Evolutionary conservation across 768 basidiomycete species (phyloP).

Genomic region (Bullera alba): DNA sequence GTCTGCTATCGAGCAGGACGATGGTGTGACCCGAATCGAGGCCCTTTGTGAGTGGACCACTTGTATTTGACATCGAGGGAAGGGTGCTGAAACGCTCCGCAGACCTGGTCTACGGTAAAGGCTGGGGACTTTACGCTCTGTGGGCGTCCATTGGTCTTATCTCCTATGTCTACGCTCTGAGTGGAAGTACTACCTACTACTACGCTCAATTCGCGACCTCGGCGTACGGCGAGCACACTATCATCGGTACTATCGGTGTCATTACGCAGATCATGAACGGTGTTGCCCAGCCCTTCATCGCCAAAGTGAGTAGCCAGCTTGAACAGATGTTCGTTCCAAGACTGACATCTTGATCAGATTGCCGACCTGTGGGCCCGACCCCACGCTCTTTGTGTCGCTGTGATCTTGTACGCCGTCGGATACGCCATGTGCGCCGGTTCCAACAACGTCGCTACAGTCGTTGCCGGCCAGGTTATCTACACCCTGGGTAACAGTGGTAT

Average conservation of each 20-base stretch:
- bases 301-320: conserved; percentile 19
- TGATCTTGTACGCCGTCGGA: conserved; percentile 39
- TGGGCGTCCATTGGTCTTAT: conserved; percentile 31
- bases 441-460: conserved; percentile 26
- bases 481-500: conserved; percentile 40
- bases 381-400: conserved; percentile 9
- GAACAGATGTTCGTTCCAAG: too few relatives aligned
- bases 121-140: conserved; percentile 23
- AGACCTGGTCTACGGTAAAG: conserved; percentile 33
- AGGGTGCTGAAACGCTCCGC: too few relatives aligned
- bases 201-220: neutral
- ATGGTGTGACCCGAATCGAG: conserved; percentile 35
- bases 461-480: conserved; percentile 26
- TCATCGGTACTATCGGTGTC: conserved; percentile 29
- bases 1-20: conserved; percentile 12
- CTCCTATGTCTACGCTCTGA: conserved; percentile 20
- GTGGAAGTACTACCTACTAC: conserved; percentile 17
- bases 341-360: too few relatives aligned
- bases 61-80: too few relatives aligned
- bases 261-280: conserved; percentile 35
- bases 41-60: conserved; percentile 22
- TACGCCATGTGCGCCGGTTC: conserved; percentile 39
- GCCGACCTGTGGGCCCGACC: conserved; percentile 9
- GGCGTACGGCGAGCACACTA: conserved; percentile 32
- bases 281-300: conserved; percentile 38